Evolutionary conservation across 2,329 filamentous ascomycete species (phyloP).

Genomic region (Ophiostoma sp.): DNA sequence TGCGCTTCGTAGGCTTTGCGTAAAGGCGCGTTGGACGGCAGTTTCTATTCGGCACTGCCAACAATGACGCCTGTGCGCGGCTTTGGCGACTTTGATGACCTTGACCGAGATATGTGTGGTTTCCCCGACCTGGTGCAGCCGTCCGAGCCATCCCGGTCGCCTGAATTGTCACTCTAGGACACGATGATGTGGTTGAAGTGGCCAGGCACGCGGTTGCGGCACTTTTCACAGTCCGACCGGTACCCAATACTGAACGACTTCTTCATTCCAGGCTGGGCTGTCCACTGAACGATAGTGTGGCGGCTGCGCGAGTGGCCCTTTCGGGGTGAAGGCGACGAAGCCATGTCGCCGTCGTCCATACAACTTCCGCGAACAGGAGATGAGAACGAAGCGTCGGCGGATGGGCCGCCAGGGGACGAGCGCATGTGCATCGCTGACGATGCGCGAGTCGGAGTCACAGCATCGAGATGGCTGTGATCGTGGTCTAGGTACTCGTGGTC

Average conservation of each 20-base stretch:
- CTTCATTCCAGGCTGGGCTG: conserved; percentile 59
- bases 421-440: conserved; percentile 16
- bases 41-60: conserved; percentile 10
- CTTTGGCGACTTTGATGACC: background rate
- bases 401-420: background rate
- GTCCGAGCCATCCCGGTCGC: background rate
- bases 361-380: conserved; percentile 17
- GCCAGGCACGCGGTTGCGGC: conserved; percentile 65
- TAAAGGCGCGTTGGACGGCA: background rate
- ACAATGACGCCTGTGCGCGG: conserved; percentile 2
- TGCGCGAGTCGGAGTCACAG: conserved; percentile 34
- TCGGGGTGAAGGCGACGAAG: conserved; percentile 47
- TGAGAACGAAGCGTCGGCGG: background rate
- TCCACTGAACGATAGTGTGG: conserved; percentile 58
- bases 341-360: conserved; percentile 33
- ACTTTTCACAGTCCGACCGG: conserved; percentile 72
- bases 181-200: conserved; percentile 77
- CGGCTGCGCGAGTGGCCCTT: conserved; percentile 54
- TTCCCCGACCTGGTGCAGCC: background rate
- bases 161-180: conserved; percentile 40
- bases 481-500: conserved; percentile 23
- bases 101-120: background rate
- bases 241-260: conserved; percentile 73
- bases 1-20: background rate
- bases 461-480: conserved; percentile 28